Conservation (phyloP, 805 yeast species). For the Ogataea methanolica region DNA sequence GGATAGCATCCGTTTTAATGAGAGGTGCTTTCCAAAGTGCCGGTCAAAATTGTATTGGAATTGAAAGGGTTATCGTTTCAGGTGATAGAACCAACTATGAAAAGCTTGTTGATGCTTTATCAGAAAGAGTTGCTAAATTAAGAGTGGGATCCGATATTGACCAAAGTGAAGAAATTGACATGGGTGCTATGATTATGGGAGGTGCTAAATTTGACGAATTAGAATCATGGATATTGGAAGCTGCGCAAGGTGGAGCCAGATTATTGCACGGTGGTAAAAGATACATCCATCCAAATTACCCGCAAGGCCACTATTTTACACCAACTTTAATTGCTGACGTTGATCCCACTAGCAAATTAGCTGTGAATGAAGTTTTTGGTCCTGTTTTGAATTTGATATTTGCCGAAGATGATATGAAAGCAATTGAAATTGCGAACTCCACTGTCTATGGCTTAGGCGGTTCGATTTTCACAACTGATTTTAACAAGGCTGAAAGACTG, state of each 20-base stretch:
- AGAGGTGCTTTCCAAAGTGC: conserved; percentile 96
- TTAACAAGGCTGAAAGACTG: conserved; percentile 52
- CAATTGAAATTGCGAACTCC: conserved; percentile 72
- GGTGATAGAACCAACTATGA: conserved; percentile 58
- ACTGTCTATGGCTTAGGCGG: conserved; percentile 90
- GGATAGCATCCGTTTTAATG: conserved; percentile 75
- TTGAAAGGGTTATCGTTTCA: conserved; percentile 86
- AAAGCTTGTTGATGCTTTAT: conserved; percentile 50
- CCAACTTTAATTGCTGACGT: conserved; percentile 90
- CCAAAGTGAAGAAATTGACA: conserved; percentile 83
- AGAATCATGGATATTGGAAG: conserved; percentile 64
- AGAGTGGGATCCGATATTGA: conserved; percentile 90
- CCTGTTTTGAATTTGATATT: conserved; percentile 80
- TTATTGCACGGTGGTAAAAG: conserved; percentile 78
- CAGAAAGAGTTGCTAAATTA: conserved; percentile 52
- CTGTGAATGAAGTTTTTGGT: conserved; percentile 90
- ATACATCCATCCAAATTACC: conserved; percentile 83
- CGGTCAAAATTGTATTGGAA: conserved; percentile 98
- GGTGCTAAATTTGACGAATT: conserved; percentile 66
- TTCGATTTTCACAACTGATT: conserved; percentile 75
- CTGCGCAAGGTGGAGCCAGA: conserved; percentile 77
- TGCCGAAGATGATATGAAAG: conserved; percentile 62
- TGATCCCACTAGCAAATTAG: conserved; percentile 68
- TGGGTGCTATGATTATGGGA: conserved; percentile 89
- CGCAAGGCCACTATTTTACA: conserved; percentile 88